A percentile compares a stretch with the other conserved stretches of the same genome.
Conservation (phyloP, 73 alveolate species). For the Durusdinium trenchii region DNA sequence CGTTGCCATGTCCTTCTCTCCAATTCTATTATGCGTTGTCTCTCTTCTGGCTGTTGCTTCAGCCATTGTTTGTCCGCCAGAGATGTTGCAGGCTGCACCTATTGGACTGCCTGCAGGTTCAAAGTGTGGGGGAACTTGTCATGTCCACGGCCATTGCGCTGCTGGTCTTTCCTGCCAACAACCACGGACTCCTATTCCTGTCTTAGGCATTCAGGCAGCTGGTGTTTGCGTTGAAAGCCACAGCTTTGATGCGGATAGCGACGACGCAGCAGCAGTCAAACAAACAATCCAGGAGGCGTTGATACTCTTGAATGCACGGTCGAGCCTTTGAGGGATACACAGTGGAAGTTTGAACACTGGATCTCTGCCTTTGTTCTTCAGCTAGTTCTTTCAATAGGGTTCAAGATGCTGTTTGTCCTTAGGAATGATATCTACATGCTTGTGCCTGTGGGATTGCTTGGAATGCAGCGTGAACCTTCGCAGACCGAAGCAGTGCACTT, state of each 20-base stretch:
- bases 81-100: not conserved
- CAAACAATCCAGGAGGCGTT: not conserved
- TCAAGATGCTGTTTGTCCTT: not conserved
- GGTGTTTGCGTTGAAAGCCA: not conserved
- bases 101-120: constrained; percentile 4
- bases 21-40: no score
- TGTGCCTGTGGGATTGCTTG: constrained; percentile 2
- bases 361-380: no score
- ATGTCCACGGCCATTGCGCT: constrained; percentile 12
- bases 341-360: not conserved
- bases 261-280: not conserved
- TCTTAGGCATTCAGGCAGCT: constrained; percentile 13
- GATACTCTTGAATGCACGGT: not conserved
- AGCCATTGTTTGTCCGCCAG: constrained; percentile 15
- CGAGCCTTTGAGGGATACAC: not conserved
- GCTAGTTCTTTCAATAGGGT: no score
- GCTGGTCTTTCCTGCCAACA: constrained; percentile 10
- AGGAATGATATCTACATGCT: constrained; percentile 34
- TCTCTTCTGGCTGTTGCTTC: not conserved
- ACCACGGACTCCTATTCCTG: not conserved
- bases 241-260: not conserved
- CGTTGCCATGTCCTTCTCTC: no score
- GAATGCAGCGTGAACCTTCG: not conserved
- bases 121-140: not conserved
- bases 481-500: no score